Percentiles rank a stretch among this genome's conserved stretches.
Evolutionary conservation across 148 eudicot species (phyloP).

Genomic region (Drosera capensis): DNA sequence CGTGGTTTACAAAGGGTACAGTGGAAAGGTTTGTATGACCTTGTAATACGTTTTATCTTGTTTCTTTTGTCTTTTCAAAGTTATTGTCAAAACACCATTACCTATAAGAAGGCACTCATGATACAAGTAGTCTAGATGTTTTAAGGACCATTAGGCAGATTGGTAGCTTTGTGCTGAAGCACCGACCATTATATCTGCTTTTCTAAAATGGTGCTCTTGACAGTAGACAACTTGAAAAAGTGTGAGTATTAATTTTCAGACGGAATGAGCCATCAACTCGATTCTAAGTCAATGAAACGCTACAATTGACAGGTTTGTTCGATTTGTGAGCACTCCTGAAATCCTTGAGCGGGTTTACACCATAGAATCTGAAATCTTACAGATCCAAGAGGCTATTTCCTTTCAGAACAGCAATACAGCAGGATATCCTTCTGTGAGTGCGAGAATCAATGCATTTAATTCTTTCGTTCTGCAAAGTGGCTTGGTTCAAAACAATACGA

Average conservation of each 20-base stretch:
- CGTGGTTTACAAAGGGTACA: conserved; percentile 95
- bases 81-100: background rate
- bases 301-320: conserved; percentile 61
- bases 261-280: background rate
- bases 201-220: too few species aligned
- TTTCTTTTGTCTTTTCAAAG: conserved; percentile 3
- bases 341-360: conserved; percentile 85
- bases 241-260: too few species aligned
- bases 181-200: too few species aligned
- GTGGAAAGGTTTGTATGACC: conserved; percentile 52
- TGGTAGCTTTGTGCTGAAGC: background rate
- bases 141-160: too few species aligned
- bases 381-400: conserved; percentile 76
- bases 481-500: too few species aligned
- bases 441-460: conserved; percentile 2
- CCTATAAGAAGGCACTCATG: too few species aligned
- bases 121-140: too few species aligned
- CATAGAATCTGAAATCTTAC: conserved; percentile 83
- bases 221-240: too few species aligned
- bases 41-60: conserved; percentile 4
- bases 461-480: too few species aligned
- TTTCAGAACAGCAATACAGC: conserved; percentile 40
- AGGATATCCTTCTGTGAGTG: conserved; percentile 33
- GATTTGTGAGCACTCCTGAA: conserved; percentile 97
- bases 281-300: background rate